Evolutionary conservation across 148 eudicot genomes (phyloP).

Genomic region (Agrostemma githago): DNA sequence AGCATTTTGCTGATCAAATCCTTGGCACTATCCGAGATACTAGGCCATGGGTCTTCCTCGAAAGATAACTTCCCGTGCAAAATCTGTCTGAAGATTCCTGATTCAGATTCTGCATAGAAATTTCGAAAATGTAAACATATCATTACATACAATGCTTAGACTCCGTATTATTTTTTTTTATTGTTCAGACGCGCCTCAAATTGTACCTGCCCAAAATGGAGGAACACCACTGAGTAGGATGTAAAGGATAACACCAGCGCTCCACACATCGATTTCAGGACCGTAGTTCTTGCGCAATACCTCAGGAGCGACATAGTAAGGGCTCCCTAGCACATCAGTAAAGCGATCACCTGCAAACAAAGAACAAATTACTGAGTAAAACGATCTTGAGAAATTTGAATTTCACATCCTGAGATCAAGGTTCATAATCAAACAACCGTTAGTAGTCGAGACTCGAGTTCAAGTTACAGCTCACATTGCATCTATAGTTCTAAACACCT

Average conservation of each 20-base stretch:
- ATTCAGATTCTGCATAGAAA: slow-evolving; percentile 57
- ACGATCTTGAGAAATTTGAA: too few species aligned
- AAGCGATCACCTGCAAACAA: slow-evolving; percentile 48
- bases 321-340: slow-evolving; percentile 69
- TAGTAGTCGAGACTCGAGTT: too few species aligned
- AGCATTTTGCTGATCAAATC: slow-evolving; percentile 73
- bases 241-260: slow-evolving; percentile 82
- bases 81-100: slow-evolving; percentile 74
- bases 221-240: slow-evolving; percentile 69
- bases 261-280: slow-evolving; percentile 72
- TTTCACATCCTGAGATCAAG: too few species aligned
- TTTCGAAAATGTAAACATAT: too few species aligned
- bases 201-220: slow-evolving; percentile 76
- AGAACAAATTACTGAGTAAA: neutral
- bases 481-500: too few species aligned
- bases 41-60: slow-evolving; percentile 69
- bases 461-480: too few species aligned
- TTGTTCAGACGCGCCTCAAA: neutral
- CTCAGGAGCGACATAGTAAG: slow-evolving; percentile 78
- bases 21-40: slow-evolving; percentile 65
- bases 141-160: neutral
- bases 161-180: too few species aligned
- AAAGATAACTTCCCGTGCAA: slow-evolving; percentile 67
- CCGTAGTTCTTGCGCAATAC: slow-evolving; percentile 67
- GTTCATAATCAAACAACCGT: too few species aligned